Evolutionary conservation across 1,284 basidiomycete species (phyloP).

Genomic region (Apiotrichum siamense): DNA sequence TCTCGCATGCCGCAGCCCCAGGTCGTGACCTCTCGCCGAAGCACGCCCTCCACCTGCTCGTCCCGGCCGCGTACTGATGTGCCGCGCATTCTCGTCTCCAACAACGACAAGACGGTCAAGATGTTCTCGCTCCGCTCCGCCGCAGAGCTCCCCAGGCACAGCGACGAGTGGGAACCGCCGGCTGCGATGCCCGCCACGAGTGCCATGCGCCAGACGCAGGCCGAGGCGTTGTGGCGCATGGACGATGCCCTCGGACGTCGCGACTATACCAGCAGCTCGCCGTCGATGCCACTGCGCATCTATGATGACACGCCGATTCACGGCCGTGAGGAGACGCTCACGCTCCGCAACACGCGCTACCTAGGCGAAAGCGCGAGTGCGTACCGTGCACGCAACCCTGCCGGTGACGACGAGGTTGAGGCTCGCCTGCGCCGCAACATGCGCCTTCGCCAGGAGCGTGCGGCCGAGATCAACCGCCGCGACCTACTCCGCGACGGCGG

Average conservation of each 20-base stretch:
- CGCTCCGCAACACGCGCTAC: slow-evolving; percentile 11
- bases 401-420: neutral
- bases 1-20: slow-evolving; percentile 28
- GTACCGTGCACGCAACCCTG: slow-evolving; percentile 13
- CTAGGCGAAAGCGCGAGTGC: slow-evolving; percentile 11
- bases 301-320: too few relatives aligned
- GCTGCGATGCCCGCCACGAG: slow-evolving; percentile 2
- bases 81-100: slow-evolving; percentile 43
- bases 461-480: slow-evolving; percentile 6
- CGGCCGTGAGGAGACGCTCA: too few relatives aligned
- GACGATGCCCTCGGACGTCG: slow-evolving; percentile 9
- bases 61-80: slow-evolving; percentile 22
- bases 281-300: neutral
- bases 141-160: neutral
- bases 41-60: neutral
- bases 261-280: neutral
- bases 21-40: slow-evolving; percentile 24
- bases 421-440: neutral
- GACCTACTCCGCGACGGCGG: neutral
- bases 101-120: slow-evolving; percentile 46
- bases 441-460: neutral
- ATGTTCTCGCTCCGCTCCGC: slow-evolving; percentile 33
- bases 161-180: neutral
- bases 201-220: slow-evolving; percentile 13
- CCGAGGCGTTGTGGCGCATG: neutral